A percentile compares a stretch with the other conserved stretches of the same genome.
Evolutionary conservation across 2,329 filamentous ascomycete species (phyloP).

Genomic region (Penicillium vulpinum): DNA sequence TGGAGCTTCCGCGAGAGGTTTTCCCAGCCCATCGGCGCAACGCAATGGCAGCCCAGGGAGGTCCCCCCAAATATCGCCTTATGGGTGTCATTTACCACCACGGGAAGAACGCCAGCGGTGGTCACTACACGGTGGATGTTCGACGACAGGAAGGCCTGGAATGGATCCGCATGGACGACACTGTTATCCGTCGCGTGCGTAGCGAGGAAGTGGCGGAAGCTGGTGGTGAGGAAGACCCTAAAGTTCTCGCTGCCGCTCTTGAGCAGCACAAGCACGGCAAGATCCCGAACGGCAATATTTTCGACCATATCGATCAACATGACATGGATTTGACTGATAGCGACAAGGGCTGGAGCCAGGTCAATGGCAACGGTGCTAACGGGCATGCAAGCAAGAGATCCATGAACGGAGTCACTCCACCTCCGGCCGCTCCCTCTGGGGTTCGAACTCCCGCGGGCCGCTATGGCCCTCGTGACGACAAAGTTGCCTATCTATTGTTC

Average conservation of each 20-base stretch:
- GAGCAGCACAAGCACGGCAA: constrained; percentile 63
- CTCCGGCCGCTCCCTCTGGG: constrained; percentile 55
- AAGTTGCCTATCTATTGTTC: constrained; percentile 94
- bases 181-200: constrained; percentile 78
- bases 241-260: constrained; percentile 64
- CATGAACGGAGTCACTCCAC: constrained; percentile 64
- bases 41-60: constrained; percentile 63
- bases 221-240: constrained; percentile 76
- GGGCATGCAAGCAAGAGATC: constrained; percentile 66
- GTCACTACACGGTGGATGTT: constrained; percentile 97
- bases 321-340: constrained; percentile 66
- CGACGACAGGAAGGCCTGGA: constrained; percentile 90
- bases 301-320: constrained; percentile 65
- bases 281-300: constrained; percentile 66
- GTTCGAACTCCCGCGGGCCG: constrained; percentile 56
- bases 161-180: constrained; percentile 96
- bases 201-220: constrained; percentile 87
- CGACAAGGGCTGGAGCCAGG: constrained; percentile 76
- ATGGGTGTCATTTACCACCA: constrained; percentile 95
- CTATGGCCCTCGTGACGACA: constrained; percentile 79
- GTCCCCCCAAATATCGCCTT: constrained; percentile 78
- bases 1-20: constrained; percentile 89
- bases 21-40: constrained; percentile 75
- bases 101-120: constrained; percentile 91
- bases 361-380: constrained; percentile 59